A percentile compares a stretch with the other conserved stretches of the same genome.
Conservation (phyloP, 2,329 filamentous ascomycete species). For the Nigrospora osmanthi region DNA sequence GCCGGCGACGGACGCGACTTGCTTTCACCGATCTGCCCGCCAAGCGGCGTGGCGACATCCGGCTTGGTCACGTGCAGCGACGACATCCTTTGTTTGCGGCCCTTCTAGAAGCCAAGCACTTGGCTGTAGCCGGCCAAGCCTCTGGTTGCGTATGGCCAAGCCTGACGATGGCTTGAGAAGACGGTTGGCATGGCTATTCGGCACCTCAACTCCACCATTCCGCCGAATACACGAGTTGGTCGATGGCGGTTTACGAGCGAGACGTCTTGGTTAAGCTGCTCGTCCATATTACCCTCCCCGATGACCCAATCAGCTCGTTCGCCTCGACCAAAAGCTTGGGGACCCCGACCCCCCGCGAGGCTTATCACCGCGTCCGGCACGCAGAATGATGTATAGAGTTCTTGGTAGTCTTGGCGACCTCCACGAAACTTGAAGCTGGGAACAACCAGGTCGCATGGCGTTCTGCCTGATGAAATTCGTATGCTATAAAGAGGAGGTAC, state of each 20-base stretch:
- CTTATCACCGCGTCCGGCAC: background rate
- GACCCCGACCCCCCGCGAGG: background rate
- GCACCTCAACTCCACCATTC: background rate
- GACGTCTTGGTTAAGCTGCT: background rate
- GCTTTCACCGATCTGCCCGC: background rate
- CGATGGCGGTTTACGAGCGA: background rate
- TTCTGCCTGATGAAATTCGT: background rate
- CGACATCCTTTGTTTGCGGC: background rate
- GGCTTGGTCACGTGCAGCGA: slow-evolving; percentile 1
- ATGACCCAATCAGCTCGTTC: slow-evolving; percentile 1
- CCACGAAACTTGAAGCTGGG: background rate
- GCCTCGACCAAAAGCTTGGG: background rate
- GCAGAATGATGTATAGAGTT: slow-evolving; percentile 5
- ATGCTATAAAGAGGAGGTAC: slow-evolving; percentile 2
- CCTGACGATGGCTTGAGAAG: slow-evolving; percentile 1
- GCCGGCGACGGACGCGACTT: background rate
- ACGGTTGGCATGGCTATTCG: slow-evolving; percentile 1
- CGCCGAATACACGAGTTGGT: background rate
- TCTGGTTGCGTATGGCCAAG: slow-evolving; percentile 1
- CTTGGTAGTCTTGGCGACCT: slow-evolving; percentile 4
- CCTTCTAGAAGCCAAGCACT: slow-evolving; percentile 1
- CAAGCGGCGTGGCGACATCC: slow-evolving; percentile 1
- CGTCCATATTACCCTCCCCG: slow-evolving; percentile 1
- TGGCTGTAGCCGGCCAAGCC: slow-evolving; percentile 1
- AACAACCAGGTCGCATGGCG: background rate